phyloP scores from a whole-genome alignment of 495 filamentous ascomycete species.

The Penicillium odoratum region DNA sequence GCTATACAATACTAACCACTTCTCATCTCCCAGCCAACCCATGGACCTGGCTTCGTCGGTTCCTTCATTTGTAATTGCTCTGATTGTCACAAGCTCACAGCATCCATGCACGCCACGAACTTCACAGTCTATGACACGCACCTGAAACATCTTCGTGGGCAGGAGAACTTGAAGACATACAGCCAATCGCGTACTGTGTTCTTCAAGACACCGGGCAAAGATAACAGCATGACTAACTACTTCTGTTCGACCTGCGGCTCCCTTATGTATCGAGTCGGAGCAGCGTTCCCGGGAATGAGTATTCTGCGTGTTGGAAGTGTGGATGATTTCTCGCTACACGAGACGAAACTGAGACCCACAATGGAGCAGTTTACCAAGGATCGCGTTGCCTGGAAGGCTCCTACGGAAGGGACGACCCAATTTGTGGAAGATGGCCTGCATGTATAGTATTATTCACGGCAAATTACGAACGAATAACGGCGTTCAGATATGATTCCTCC shows the following conservation, averaged over 20 bases:
- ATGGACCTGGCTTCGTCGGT: conserved; percentile 43
- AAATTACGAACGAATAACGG: too few relatives aligned
- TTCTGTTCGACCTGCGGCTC: conserved; percentile 57
- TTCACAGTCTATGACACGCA: conserved; percentile 46
- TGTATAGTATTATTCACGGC: not conserved
- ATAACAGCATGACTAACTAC: conserved; percentile 51
- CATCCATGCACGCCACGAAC: conserved; percentile 59
- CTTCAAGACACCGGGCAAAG: conserved; percentile 35
- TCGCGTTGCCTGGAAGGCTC: not conserved
- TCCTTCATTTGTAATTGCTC: conserved; percentile 58
- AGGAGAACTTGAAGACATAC: conserved; percentile 42
- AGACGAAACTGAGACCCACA: conserved; percentile 49
- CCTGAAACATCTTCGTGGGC: conserved; percentile 48
- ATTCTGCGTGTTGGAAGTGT: conserved; percentile 54
- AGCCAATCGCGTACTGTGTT: conserved; percentile 23
- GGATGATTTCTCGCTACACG: conserved; percentile 53
- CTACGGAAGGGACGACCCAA: conserved; percentile 2
- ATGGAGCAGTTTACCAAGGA: conserved; percentile 14
- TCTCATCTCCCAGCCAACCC: conserved; percentile 31
- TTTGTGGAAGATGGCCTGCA: conserved; percentile 4
- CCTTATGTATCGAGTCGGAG: conserved; percentile 50
- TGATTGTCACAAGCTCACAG: conserved; percentile 59
- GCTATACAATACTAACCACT: conserved; percentile 8
- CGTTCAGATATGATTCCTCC: too few relatives aligned
- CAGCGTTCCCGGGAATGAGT: conserved; percentile 34